phyloP scores from a whole-genome alignment of 495 filamentous ascomycete genomes.

The Lophiostoma macrostomum region DNA sequence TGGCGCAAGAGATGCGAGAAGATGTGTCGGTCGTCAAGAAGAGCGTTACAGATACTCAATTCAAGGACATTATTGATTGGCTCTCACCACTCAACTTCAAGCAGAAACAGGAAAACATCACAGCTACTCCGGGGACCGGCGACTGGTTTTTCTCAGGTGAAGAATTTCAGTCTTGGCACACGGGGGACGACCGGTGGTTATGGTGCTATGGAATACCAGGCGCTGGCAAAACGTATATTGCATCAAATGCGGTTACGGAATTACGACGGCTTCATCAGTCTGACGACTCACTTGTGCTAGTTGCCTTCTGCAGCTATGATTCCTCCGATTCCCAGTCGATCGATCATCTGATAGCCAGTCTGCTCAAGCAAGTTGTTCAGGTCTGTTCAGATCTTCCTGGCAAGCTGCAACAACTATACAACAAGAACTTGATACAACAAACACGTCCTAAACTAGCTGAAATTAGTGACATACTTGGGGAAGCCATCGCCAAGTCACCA shows the following conservation, averaged over 20 bases:
- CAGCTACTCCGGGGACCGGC: slow-evolving; percentile 15
- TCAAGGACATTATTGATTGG: slow-evolving; percentile 26
- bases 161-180: slow-evolving; percentile 11
- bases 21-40: slow-evolving; percentile 1
- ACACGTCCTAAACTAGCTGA: slow-evolving; percentile 15
- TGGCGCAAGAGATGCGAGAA: slow-evolving; percentile 18
- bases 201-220: slow-evolving; percentile 27
- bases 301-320: slow-evolving; percentile 25
- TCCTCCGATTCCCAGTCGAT: slow-evolving; percentile 16
- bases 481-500: background rate
- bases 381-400: background rate
- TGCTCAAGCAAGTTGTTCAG: slow-evolving; percentile 23
- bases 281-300: slow-evolving; percentile 10
- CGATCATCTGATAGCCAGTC: slow-evolving; percentile 16
- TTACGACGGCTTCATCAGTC: slow-evolving; percentile 9
- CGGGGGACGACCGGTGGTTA: slow-evolving; percentile 13
- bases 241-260: slow-evolving; percentile 11
- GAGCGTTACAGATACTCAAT: slow-evolving; percentile 3
- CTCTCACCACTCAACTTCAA: slow-evolving; percentile 21
- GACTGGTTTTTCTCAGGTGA: slow-evolving; percentile 17
- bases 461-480: slow-evolving; percentile 7
- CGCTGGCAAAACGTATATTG: slow-evolving; percentile 19
- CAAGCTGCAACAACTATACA: slow-evolving; percentile 3
- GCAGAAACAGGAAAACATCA: slow-evolving; percentile 21
- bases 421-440: background rate